A percentile compares a stretch with the other conserved stretches of the same genome.
Conservation (phyloP, 2,329 filamentous ascomycete species). For the Diaporthe australafricana region DNA sequence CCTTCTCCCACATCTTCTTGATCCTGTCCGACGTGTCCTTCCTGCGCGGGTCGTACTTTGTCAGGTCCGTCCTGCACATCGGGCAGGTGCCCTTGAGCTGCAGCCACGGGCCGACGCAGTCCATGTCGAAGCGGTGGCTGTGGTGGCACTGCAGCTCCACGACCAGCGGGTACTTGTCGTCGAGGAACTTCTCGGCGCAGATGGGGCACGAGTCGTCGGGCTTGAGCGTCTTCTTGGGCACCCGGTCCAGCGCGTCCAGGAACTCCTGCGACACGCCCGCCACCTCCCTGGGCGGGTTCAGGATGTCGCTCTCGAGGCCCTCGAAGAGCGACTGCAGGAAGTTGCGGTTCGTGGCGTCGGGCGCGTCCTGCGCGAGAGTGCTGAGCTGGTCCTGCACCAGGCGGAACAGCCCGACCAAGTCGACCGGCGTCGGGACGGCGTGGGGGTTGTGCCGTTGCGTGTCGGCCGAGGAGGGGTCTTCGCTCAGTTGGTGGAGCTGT, state of each 20-base stretch:
- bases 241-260: slow-evolving; percentile 69
- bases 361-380: slow-evolving; percentile 61
- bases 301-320: slow-evolving; percentile 62
- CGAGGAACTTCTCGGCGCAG: slow-evolving; percentile 70
- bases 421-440: slow-evolving; percentile 70
- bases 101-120: slow-evolving; percentile 76
- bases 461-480: slow-evolving; percentile 45
- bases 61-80: slow-evolving; percentile 71
- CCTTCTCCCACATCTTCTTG: slow-evolving; percentile 53
- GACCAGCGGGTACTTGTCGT: slow-evolving; percentile 72
- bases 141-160: slow-evolving; percentile 73
- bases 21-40: slow-evolving; percentile 31
- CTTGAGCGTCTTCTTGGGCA: slow-evolving; percentile 61
- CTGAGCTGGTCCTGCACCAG: slow-evolving; percentile 70
- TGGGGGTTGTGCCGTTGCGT: slow-evolving; percentile 63
- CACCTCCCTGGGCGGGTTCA: slow-evolving; percentile 62
- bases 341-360: slow-evolving; percentile 57
- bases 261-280: slow-evolving; percentile 69
- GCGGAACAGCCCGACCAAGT: slow-evolving; percentile 67
- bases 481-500: slow-evolving; percentile 63
- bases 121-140: slow-evolving; percentile 71
- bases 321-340: slow-evolving; percentile 64
- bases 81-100: slow-evolving; percentile 73
- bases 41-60: slow-evolving; percentile 48
- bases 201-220: slow-evolving; percentile 69